phyloP scores from a whole-genome alignment of 2,329 filamentous ascomycete genomes.

The Zymoseptoria brevis region DNA sequence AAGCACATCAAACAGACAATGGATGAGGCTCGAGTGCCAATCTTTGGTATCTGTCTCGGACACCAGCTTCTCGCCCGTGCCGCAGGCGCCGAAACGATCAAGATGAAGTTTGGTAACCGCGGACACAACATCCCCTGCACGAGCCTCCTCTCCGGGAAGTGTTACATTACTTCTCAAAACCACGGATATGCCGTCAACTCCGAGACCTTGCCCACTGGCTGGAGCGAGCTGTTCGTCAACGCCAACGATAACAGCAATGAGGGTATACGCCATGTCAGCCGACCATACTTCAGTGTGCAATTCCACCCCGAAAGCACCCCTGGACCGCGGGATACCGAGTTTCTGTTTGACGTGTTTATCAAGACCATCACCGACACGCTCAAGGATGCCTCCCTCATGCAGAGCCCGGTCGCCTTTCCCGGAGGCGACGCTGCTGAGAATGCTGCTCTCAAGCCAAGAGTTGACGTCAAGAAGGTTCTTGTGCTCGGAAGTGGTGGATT shows the following conservation, averaged over 20 bases:
- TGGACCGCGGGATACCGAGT: slow-evolving; percentile 91
- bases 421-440: slow-evolving; percentile 77
- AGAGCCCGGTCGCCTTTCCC: slow-evolving; percentile 73
- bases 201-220: slow-evolving; percentile 63
- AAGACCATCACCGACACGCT: slow-evolving; percentile 68
- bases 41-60: slow-evolving; percentile 94
- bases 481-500: slow-evolving; percentile 90
- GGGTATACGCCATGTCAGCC: slow-evolving; percentile 78
- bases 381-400: slow-evolving; percentile 57
- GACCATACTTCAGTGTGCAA: slow-evolving; percentile 97
- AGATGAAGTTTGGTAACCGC: slow-evolving; percentile 99
- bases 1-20: slow-evolving; percentile 70
- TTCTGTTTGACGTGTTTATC: slow-evolving; percentile 94
- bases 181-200: slow-evolving; percentile 93
- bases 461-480: slow-evolving; percentile 87
- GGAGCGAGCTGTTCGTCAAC: slow-evolving; percentile 94
- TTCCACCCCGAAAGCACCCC: slow-evolving; percentile 98
- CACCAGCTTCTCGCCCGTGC: slow-evolving; percentile 88
- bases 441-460: slow-evolving; percentile 63
- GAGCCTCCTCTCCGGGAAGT: slow-evolving; percentile 88
- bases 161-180: slow-evolving; percentile 98
- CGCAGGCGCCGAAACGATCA: slow-evolving; percentile 73
- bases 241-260: slow-evolving; percentile 98
- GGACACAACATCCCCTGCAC: slow-evolving; percentile 98
- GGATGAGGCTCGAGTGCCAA: slow-evolving; percentile 70